A percentile compares a stretch with the other conserved stretches of the same genome.
Conservation (phyloP, 116 monocot species). For the Trichopus zeylanicus region DNA sequence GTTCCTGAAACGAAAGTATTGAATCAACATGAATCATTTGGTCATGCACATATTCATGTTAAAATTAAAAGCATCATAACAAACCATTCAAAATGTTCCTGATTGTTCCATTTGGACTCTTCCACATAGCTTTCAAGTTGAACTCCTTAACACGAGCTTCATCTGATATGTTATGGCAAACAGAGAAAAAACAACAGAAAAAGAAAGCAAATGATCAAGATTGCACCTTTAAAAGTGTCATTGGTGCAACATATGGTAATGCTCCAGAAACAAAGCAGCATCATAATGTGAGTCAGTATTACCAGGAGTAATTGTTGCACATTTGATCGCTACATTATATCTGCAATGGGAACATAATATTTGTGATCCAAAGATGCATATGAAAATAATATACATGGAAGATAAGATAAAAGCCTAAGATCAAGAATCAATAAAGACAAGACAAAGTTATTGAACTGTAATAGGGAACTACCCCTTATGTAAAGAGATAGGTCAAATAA, state of each 20-base stretch:
- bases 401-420: too few relatives aligned
- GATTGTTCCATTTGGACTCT: constrained; percentile 93
- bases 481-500: background rate
- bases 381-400: too few relatives aligned
- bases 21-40: background rate
- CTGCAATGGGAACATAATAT: constrained; percentile 29
- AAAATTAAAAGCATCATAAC: background rate
- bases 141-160: constrained; percentile 88
- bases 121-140: constrained; percentile 91
- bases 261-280: background rate
- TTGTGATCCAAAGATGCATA: background rate
- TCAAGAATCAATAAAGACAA: too few relatives aligned
- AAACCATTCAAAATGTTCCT: constrained; percentile 94
- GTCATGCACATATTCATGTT: background rate
- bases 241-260: background rate
- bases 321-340: constrained; percentile 96
- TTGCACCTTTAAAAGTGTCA: background rate
- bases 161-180: constrained; percentile 44
- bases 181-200: background rate
- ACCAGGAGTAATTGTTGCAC: constrained; percentile 99
- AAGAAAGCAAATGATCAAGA: background rate
- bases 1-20: constrained; percentile 48
- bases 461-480: background rate
- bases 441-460: too few relatives aligned
- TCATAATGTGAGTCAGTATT: constrained; percentile 6